A percentile compares a stretch with the other conserved stretches of the same genome.
phyloP scores from a whole-genome alignment of 2,329 filamentous ascomycete genomes.

The Raffaelea albimanens region DNA sequence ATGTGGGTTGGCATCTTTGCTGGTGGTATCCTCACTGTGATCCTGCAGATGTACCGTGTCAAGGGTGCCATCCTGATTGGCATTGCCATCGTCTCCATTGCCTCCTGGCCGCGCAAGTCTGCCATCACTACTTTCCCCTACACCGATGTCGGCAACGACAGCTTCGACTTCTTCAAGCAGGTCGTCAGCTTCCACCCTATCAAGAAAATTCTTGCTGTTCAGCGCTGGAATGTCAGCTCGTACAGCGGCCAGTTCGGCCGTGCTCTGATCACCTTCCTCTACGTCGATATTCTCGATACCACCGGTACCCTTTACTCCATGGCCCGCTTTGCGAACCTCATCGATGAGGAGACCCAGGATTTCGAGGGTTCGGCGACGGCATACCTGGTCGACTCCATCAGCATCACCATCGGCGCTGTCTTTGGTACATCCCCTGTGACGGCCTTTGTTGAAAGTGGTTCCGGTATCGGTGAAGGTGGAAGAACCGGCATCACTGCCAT shows the following conservation, averaged over 20 bases:
- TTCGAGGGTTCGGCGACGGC: conserved; percentile 78
- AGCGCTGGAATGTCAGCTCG: conserved; percentile 54
- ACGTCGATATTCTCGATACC: conserved; percentile 69
- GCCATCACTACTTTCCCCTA: conserved; percentile 65
- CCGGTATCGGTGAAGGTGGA: conserved; percentile 68
- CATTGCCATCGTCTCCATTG: conserved; percentile 59
- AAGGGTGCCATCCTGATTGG: conserved; percentile 67
- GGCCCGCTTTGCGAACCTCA: conserved; percentile 59
- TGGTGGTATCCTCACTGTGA: conserved; percentile 65
- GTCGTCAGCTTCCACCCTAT: conserved; percentile 66
- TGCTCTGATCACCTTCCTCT: conserved; percentile 67
- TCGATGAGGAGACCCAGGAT: conserved; percentile 55
- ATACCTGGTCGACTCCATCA: conserved; percentile 61
- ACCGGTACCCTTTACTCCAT: conserved; percentile 71
- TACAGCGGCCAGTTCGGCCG: conserved; percentile 55
- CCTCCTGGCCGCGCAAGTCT: conserved; percentile 62
- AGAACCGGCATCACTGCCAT: conserved; percentile 64
- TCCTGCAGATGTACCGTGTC: conserved; percentile 70
- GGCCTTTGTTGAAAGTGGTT: conserved; percentile 65
- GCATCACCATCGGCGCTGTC: conserved; percentile 60
- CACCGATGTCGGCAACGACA: conserved; percentile 49
- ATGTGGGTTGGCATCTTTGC: conserved; percentile 82
- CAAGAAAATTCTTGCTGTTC: conserved; percentile 47
- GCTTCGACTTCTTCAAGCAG: conserved; percentile 63
- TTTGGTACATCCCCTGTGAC: conserved; percentile 63